Percentiles rank a stretch among this genome's conserved stretches.
phyloP scores from a whole-genome alignment of 2,329 filamentous ascomycete species.

The Cyclaneusma minus region DNA sequence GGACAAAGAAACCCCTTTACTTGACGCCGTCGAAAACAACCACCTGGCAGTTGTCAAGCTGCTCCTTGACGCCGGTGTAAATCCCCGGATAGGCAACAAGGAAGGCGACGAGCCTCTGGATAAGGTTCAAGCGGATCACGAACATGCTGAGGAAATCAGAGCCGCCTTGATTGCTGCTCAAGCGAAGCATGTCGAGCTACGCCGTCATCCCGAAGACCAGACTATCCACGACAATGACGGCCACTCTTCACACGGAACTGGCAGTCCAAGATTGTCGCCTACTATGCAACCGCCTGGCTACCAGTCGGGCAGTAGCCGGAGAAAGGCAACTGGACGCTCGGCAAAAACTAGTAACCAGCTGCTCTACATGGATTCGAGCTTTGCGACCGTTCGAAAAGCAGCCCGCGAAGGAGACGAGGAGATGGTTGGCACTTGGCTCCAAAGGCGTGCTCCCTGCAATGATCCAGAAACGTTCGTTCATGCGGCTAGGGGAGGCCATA shows the following conservation, averaged over 20 bases:
- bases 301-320: constrained; percentile 24
- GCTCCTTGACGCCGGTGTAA: constrained; percentile 72
- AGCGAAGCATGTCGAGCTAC: constrained; percentile 35
- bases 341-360: constrained; percentile 50
- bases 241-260: constrained; percentile 33
- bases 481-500: constrained; percentile 82
- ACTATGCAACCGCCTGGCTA: constrained; percentile 13
- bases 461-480: constrained; percentile 83
- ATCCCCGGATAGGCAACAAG: constrained; percentile 82
- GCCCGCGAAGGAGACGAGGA: no score
- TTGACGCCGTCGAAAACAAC: constrained; percentile 93
- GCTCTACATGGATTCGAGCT: constrained; percentile 44
- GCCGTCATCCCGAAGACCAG: constrained; percentile 42
- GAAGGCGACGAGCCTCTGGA: constrained; percentile 86
- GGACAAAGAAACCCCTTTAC: constrained; percentile 80
- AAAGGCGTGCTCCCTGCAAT: constrained; percentile 26
- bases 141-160: constrained; percentile 69
- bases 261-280: constrained; percentile 43
- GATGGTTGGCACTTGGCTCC: not conserved
- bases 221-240: constrained; percentile 23
- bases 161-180: constrained; percentile 49
- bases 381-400: no score
- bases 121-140: constrained; percentile 57
- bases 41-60: constrained; percentile 79
- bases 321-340: constrained; percentile 38